These are phyloP conservation scores for Penstemon barbatus DNA, from an alignment of 257 asterid species.

Conservation along the genomic window DNA sequence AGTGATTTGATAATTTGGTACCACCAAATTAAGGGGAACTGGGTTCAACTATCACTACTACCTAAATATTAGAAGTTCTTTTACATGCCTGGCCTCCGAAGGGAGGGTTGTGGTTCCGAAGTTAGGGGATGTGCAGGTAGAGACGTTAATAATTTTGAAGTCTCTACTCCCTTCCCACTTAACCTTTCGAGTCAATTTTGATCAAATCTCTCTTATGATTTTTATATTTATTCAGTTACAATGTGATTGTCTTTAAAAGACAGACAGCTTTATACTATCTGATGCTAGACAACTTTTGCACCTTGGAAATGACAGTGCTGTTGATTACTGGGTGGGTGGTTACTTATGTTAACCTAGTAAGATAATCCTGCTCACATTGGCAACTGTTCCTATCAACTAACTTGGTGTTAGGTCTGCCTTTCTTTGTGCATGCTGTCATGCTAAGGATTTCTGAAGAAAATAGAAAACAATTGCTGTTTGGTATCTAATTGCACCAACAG, in stretches of 20 bases:
- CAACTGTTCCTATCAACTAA: not conserved
- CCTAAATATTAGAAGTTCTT: too few species aligned
- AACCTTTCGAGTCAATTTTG: too few species aligned
- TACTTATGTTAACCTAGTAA: not conserved
- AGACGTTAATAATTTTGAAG: not conserved
- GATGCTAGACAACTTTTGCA: not conserved
- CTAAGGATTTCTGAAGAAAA: not conserved
- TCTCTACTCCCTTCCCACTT: not conserved
- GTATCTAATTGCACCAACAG: constrained; percentile 5
- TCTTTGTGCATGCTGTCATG: not conserved
- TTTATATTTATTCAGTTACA: not conserved
- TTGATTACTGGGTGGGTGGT: too few species aligned
- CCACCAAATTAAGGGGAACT: too few species aligned
- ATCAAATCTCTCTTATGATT: too few species aligned
- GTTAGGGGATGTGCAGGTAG: too few species aligned
- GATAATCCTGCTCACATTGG: not conserved
- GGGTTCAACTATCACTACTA: too few species aligned
- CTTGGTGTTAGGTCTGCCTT: not conserved
- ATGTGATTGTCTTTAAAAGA: not conserved
- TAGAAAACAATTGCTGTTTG: not conserved
- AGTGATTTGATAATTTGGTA: too few species aligned
- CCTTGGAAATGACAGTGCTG: not conserved
- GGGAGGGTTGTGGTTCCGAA: too few species aligned
- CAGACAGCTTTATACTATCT: not conserved
- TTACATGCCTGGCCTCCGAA: too few species aligned